These are phyloP conservation scores for Balamuthia mandrillaris DNA, from an alignment of 208 protist species.

Conservation along the genomic window DNA sequence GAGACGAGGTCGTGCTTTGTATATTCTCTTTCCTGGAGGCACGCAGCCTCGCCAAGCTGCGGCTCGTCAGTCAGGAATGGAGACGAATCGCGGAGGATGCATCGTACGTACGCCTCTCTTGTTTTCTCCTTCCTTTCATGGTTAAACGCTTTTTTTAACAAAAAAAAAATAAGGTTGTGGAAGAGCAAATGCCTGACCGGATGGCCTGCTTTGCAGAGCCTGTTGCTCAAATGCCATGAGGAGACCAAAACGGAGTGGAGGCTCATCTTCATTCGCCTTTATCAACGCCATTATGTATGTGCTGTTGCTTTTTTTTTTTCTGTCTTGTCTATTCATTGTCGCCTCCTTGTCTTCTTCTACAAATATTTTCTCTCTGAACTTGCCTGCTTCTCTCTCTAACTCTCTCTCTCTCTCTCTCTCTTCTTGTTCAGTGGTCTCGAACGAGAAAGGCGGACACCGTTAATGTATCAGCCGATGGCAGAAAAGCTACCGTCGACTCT, in stretches of 20 bases:
- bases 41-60: not conserved
- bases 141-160: not conserved
- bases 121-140: not conserved
- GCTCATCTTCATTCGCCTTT: no score
- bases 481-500: constrained; percentile 2
- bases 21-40: constrained; percentile 32
- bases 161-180: not conserved
- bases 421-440: no score
- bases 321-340: no score
- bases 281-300: no score
- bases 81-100: constrained; percentile 24
- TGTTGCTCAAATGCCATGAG: not conserved
- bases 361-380: no score
- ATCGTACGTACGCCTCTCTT: not conserved
- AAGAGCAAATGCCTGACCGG: not conserved
- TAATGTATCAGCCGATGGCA: constrained; percentile 2
- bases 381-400: no score
- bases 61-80: not conserved
- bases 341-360: no score
- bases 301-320: no score
- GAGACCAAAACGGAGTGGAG: not conserved
- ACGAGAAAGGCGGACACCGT: no score
- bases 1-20: constrained; percentile 4
- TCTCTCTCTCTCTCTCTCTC: no score
- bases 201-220: not conserved